Conservation (phyloP, 371 early-diverging fungal genomes). For the Saksenaea oblongispora region DNA sequence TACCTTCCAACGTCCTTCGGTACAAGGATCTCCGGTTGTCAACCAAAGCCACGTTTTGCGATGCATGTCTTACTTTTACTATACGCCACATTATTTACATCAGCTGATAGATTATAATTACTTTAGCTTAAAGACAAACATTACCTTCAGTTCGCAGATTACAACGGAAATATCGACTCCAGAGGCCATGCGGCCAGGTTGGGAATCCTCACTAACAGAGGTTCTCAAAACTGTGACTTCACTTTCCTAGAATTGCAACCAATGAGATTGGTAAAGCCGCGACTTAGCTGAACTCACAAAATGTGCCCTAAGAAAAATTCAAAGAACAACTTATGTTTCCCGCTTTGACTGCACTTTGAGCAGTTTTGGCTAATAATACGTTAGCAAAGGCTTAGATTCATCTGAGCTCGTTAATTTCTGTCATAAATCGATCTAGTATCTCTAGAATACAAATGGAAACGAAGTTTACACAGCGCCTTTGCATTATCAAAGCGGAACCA, state of each 20-base stretch:
- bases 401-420: not conserved
- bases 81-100: not conserved
- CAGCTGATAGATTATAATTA: not conserved
- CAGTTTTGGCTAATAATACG: not conserved
- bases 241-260: not conserved
- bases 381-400: not conserved
- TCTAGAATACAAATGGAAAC: not conserved
- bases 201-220: no score
- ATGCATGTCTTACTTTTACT: not conserved
- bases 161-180: no score
- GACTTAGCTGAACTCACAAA: not conserved
- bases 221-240: not conserved
- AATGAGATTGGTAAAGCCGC: not conserved
- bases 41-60: not conserved
- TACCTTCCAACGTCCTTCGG: no score
- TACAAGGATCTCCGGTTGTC: no score
- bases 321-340: no score
- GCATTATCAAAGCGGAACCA: not conserved
- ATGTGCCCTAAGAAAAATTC: not conserved
- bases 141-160: no score
- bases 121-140: not conserved
- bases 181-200: no score
- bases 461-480: not conserved
- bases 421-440: not conserved
- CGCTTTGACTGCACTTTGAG: not conserved